Evolutionary conservation across 768 basidiomycete genomes (phyloP).

Genomic region (Clitopilus hobsonii): DNA sequence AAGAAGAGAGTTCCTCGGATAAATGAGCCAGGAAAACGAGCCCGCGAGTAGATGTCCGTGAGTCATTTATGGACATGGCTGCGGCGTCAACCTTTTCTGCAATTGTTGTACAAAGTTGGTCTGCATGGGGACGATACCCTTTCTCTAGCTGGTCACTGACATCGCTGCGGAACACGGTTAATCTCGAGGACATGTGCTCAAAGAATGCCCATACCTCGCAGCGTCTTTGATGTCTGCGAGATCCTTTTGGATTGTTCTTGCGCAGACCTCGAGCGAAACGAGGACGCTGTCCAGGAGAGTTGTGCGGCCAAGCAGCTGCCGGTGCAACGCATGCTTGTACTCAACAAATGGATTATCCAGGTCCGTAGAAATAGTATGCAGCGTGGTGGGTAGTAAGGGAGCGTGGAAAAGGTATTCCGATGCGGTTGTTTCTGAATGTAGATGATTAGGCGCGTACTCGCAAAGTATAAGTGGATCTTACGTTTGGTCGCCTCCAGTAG

Average conservation of each 20-base stretch:
- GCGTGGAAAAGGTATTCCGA: conserved; percentile 42
- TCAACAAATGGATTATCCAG: conserved; percentile 49
- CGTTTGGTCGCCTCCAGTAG: conserved; percentile 21
- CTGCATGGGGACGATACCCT: conserved; percentile 48
- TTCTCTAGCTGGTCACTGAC: conserved; percentile 37
- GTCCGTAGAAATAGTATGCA: conserved; percentile 30
- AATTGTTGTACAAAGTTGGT: conserved; percentile 38
- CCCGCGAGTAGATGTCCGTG: conserved; percentile 22
- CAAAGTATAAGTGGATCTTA: too few relatives aligned
- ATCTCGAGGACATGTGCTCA: not conserved
- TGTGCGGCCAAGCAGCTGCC: conserved; percentile 64
- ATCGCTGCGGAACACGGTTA: conserved; percentile 23
- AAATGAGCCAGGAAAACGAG: conserved; percentile 47
- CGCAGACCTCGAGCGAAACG: conserved; percentile 53
- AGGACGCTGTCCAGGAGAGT: conserved; percentile 56
- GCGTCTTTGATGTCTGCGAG: conserved; percentile 39
- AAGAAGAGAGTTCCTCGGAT: conserved; percentile 41
- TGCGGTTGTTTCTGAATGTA: conserved; percentile 45
- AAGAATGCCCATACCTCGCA: conserved; percentile 37
- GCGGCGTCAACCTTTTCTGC: conserved; percentile 34
- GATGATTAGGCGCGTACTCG: too few relatives aligned
- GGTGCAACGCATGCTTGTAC: conserved; percentile 57
- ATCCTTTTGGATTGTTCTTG: conserved; percentile 55
- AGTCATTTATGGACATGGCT: too few relatives aligned
- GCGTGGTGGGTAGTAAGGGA: conserved; percentile 41